Evolutionary conservation across 768 basidiomycete genomes (phyloP).

Genomic region (Suillus luteus): DNA sequence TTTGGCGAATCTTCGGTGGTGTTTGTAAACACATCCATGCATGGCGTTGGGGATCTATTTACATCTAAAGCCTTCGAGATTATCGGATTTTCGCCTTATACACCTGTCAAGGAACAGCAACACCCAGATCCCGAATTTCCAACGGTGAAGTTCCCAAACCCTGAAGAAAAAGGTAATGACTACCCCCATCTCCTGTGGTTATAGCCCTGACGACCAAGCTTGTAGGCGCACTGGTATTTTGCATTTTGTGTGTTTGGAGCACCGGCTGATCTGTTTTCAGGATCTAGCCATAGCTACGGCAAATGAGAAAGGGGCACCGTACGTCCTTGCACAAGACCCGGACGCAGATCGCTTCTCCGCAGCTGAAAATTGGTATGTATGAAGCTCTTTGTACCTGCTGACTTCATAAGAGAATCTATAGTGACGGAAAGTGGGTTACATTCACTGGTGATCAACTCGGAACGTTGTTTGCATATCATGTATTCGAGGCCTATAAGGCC

Average conservation of each 20-base stretch:
- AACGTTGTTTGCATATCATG: conserved; percentile 49
- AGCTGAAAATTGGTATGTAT: conserved; percentile 61
- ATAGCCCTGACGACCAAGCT: conserved; percentile 8
- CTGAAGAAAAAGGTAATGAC: conserved; percentile 78
- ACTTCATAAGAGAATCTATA: conserved; percentile 13
- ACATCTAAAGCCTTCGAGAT: conserved; percentile 55
- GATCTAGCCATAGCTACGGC: conserved; percentile 73
- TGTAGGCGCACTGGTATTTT: conserved; percentile 51
- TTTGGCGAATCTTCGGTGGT: conserved; percentile 34
- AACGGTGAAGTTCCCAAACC: conserved; percentile 85
- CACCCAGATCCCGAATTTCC: conserved; percentile 83
- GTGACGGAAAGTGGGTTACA: conserved; percentile 57
- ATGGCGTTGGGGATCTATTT: conserved; percentile 80
- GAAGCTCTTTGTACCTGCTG: conserved; percentile 6
- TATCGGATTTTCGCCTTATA: conserved; percentile 61
- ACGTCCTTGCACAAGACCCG: conserved; percentile 88
- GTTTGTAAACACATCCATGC: conserved; percentile 90
- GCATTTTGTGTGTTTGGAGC: conserved; percentile 7
- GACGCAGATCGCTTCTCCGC: conserved; percentile 85
- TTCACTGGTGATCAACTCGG: conserved; percentile 91
- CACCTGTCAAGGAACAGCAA: conserved; percentile 66
- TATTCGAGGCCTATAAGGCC: conserved; percentile 46
- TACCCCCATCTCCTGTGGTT: conserved; percentile 13
- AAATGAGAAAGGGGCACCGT: conserved; percentile 47
- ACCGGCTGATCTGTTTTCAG: conserved; percentile 38